These are phyloP conservation scores for Colletotrichum sp. DNA, from an alignment of 2,329 filamentous ascomycete species.

Conservation along the genomic window DNA sequence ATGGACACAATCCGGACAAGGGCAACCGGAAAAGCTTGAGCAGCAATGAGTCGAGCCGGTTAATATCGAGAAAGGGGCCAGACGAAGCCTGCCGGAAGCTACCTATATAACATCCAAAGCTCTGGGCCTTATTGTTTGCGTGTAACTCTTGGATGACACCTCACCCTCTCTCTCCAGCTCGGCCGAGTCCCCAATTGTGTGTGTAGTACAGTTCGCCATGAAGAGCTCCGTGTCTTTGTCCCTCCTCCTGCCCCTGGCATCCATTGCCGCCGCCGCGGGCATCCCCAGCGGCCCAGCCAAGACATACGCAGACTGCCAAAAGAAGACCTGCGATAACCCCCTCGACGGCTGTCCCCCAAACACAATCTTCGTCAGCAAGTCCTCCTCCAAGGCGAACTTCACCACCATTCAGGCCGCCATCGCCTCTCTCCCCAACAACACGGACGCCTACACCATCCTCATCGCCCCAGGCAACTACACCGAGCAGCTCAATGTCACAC, in stretches of 20 bases:
- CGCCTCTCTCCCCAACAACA: slow-evolving; percentile 43
- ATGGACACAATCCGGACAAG: not conserved
- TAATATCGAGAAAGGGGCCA: not conserved
- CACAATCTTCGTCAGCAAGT: slow-evolving; percentile 46
- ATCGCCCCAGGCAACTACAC: slow-evolving; percentile 65
- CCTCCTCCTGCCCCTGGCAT: not conserved
- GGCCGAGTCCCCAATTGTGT: not conserved
- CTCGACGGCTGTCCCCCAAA: slow-evolving; percentile 40
- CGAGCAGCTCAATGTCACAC: slow-evolving; percentile 71
- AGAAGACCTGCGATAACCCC: slow-evolving; percentile 32
- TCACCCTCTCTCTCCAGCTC: not conserved
- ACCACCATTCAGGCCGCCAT: slow-evolving; percentile 46
- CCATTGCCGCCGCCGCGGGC: not conserved
- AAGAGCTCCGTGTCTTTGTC: slow-evolving; percentile 1
- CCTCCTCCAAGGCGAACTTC: slow-evolving; percentile 39
- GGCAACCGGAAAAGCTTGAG: not conserved
- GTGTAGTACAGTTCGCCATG: slow-evolving; percentile 2
- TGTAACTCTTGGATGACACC: not conserved
- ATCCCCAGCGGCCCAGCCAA: slow-evolving; percentile 26
- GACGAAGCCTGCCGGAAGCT: not conserved
- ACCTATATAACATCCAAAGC: not conserved
- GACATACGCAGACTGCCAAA: slow-evolving; percentile 35
- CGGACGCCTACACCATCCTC: slow-evolving; percentile 57
- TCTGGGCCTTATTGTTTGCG: not conserved
- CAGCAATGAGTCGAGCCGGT: not conserved